These are phyloP conservation scores for Pythium biforme DNA, from an alignment of 352 stramenopile species.

Conservation along the genomic window DNA sequence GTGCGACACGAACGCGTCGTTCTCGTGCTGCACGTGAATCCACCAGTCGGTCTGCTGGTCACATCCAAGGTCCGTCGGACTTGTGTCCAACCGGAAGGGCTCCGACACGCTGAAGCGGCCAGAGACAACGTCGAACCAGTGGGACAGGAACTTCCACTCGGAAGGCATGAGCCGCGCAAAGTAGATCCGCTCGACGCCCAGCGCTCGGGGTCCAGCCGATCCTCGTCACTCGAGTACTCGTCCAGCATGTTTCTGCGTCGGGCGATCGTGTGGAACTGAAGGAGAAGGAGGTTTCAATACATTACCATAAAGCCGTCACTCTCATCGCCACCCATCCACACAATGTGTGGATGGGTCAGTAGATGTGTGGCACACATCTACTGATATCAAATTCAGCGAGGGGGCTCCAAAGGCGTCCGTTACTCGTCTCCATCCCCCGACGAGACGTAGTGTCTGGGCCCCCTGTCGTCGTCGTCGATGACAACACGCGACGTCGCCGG, in stretches of 20 bases:
- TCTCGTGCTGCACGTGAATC: constrained; percentile 13
- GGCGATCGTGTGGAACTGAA: too few species aligned
- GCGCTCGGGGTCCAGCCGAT: neutral
- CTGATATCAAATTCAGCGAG: neutral
- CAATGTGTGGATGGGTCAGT: too few species aligned
- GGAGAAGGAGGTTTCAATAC: too few species aligned
- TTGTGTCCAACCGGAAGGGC: constrained; percentile 6
- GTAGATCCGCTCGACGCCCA: constrained; percentile 1
- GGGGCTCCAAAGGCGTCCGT: too few species aligned
- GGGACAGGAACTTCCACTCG: constrained; percentile 3
- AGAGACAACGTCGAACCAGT: constrained; percentile 11
- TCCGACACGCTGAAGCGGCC: constrained; percentile 5
- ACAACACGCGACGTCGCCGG: neutral
- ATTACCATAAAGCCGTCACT: too few species aligned
- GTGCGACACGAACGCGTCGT: neutral
- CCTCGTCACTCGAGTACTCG: constrained; percentile 3
- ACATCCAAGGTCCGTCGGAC: neutral
- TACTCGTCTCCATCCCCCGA: neutral
- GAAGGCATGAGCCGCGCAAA: neutral
- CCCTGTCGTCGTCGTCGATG: constrained; percentile 6
- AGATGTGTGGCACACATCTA: neutral
- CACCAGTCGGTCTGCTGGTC: constrained; percentile 12
- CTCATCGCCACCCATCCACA: too few species aligned
- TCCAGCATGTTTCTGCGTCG: neutral
- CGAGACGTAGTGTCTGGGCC: neutral